Evolutionary conservation across 108 stramenopile genomes (phyloP).

Genomic region (Fragilariopsis cylindrus): DNA sequence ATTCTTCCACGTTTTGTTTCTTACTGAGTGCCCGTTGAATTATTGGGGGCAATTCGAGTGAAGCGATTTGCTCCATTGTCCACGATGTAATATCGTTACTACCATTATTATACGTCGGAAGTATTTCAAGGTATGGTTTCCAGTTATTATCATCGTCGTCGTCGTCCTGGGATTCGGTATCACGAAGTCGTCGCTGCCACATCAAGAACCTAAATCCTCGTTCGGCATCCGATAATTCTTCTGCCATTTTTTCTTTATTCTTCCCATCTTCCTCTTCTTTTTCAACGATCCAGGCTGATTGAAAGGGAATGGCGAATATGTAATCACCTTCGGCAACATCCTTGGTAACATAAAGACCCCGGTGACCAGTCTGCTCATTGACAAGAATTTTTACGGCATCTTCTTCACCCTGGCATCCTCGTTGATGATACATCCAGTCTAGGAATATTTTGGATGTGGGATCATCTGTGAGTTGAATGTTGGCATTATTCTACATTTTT

Average conservation of each 20-base stretch:
- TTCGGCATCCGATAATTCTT: conserved; percentile 20
- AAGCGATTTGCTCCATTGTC: conserved; percentile 17
- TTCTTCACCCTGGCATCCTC: conserved; percentile 20
- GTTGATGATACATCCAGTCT: conserved; percentile 19
- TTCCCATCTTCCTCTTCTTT: not conserved
- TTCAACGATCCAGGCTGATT: conserved; percentile 18
- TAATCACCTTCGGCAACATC: conserved; percentile 26
- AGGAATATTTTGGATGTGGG: not conserved
- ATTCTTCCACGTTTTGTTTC: not conserved
- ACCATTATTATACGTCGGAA: conserved; percentile 7
- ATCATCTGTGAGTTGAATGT: not conserved
- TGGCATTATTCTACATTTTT: too few species aligned
- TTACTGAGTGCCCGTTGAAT: conserved; percentile 9
- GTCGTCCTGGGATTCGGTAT: not conserved
- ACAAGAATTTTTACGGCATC: not conserved
- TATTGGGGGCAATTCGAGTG: conserved; percentile 27
- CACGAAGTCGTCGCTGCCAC: conserved; percentile 4
- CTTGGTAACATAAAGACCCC: conserved; percentile 24
- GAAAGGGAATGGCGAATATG: conserved; percentile 39
- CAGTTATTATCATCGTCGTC: not conserved
- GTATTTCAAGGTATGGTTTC: conserved; percentile 19
- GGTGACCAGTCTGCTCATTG: not conserved
- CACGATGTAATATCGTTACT: not conserved
- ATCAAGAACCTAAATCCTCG: not conserved
- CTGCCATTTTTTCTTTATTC: not conserved